These are phyloP conservation scores for Trichosporon ovoides DNA, from an alignment of 1,284 basidiomycete genomes.

Conservation along the genomic window DNA sequence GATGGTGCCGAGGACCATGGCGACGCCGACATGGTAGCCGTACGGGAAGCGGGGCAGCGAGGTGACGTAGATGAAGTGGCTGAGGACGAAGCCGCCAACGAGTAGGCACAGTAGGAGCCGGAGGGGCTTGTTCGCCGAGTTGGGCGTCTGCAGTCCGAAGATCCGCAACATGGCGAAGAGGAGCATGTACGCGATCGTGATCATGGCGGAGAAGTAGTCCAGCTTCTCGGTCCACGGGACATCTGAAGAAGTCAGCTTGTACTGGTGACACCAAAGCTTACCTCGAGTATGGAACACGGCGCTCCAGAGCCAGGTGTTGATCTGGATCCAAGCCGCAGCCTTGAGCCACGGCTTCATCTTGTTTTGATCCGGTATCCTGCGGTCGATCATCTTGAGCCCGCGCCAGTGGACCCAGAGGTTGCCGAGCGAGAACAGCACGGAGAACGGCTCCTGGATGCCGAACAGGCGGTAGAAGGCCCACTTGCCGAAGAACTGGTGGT, in stretches of 20 bases:
- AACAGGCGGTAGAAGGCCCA: slow-evolving; percentile 86
- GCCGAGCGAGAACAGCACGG: slow-evolving; percentile 78
- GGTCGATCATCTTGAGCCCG: slow-evolving; percentile 56
- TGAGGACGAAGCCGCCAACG: slow-evolving; percentile 31
- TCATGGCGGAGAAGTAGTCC: slow-evolving; percentile 92
- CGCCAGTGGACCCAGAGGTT: slow-evolving; percentile 71
- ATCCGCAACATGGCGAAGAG: slow-evolving; percentile 70
- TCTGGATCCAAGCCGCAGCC: slow-evolving; percentile 64
- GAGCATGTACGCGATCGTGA: slow-evolving; percentile 69
- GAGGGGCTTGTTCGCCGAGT: slow-evolving; percentile 5
- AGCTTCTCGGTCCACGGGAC: slow-evolving; percentile 74
- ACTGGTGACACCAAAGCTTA: slow-evolving; percentile 47
- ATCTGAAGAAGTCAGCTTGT: slow-evolving; percentile 12
- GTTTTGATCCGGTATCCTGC: slow-evolving; percentile 58
- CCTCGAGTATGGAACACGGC: slow-evolving; percentile 88
- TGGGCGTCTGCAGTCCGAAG: slow-evolving; percentile 57
- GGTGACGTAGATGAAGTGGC: slow-evolving; percentile 53
- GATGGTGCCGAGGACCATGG: slow-evolving; percentile 64
- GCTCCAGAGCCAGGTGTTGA: slow-evolving; percentile 93
- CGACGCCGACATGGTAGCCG: slow-evolving; percentile 87
- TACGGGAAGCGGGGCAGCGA: slow-evolving; percentile 76
- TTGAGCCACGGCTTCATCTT: slow-evolving; percentile 68
- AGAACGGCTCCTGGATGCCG: slow-evolving; percentile 91
- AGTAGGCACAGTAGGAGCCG: slow-evolving; percentile 25
- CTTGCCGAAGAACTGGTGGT: slow-evolving; percentile 89